phyloP scores from a whole-genome alignment of 441 rosid genomes.

The Erysimum cheiri region DNA sequence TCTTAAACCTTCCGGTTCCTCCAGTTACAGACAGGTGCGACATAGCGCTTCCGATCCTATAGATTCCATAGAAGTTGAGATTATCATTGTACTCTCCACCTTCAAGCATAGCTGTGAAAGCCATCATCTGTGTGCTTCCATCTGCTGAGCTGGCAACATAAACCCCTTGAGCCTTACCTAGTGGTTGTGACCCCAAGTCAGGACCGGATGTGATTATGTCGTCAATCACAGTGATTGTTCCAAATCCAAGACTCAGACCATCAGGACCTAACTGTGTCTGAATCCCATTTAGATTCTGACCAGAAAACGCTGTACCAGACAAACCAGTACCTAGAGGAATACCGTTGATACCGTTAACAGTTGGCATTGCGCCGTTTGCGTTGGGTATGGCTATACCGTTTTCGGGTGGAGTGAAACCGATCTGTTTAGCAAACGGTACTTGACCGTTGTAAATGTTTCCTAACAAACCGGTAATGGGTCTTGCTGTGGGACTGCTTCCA shows the following conservation, averaged over 20 bases:
- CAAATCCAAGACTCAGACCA: constrained; percentile 82
- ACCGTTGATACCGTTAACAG: constrained; percentile 70
- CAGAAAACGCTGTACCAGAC: constrained; percentile 63
- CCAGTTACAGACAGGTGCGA: constrained; percentile 78
- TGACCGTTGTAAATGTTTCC: constrained; percentile 90
- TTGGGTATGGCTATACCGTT: constrained; percentile 76
- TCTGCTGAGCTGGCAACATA: constrained; percentile 84
- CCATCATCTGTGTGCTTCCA: constrained; percentile 90
- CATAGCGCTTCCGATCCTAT: constrained; percentile 65
- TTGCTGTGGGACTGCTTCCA: constrained; percentile 82
- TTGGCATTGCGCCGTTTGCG: constrained; percentile 86
- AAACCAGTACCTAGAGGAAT: constrained; percentile 87
- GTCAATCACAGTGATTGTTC: constrained; percentile 86
- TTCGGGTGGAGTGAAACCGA: constrained; percentile 72
- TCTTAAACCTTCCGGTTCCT: constrained; percentile 86
- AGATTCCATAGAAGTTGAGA: constrained; percentile 83
- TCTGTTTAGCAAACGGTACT: constrained; percentile 84
- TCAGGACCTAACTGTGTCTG: constrained; percentile 84
- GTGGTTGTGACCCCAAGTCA: constrained; percentile 69
- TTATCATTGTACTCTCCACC: constrained; percentile 86
- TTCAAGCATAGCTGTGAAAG: constrained; percentile 85
- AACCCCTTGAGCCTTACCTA: constrained; percentile 91
- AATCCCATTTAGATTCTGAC: constrained; percentile 54
- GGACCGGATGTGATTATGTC: constrained; percentile 74
- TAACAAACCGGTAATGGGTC: constrained; percentile 85